These are phyloP conservation scores for Calonectria pseudoturangicola DNA, from an alignment of 2,329 filamentous ascomycete genomes.

Conservation along the genomic window DNA sequence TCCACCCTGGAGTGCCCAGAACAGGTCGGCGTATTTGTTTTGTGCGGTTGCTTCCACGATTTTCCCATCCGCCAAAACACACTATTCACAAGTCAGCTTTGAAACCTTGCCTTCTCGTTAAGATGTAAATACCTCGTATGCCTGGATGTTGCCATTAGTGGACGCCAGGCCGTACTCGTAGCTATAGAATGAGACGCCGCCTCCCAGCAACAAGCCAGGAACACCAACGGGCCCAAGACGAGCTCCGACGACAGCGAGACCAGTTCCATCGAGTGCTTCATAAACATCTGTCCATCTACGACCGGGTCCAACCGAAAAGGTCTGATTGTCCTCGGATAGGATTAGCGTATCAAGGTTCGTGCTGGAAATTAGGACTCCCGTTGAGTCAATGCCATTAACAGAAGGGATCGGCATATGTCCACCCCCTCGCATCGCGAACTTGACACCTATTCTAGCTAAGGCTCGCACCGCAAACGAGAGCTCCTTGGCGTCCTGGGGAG, in stretches of 20 bases:
- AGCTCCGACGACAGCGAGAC: background rate
- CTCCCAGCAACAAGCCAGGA: slow-evolving; percentile 2
- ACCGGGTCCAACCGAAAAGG: background rate
- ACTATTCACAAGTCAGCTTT: background rate
- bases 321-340: background rate
- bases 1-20: slow-evolving; percentile 13
- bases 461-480: background rate
- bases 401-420: slow-evolving; percentile 8
- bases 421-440: slow-evolving; percentile 12
- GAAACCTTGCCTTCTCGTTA: background rate
- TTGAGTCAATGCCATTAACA: background rate
- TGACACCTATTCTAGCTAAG: background rate
- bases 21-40: slow-evolving; percentile 1
- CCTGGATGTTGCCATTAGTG: background rate
- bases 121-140: background rate
- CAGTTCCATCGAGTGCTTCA: background rate
- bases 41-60: background rate
- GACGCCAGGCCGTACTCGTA: slow-evolving; percentile 17
- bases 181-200: slow-evolving; percentile 6
- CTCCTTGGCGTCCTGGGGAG: background rate
- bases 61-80: slow-evolving; percentile 12
- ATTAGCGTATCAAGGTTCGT: slow-evolving; percentile 8
- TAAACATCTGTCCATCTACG: slow-evolving; percentile 1
- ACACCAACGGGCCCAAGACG: background rate
- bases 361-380: slow-evolving; percentile 4